Conservation (phyloP, 2,329 filamentous ascomycete genomes). For the Blumeriella jaapii region DNA sequence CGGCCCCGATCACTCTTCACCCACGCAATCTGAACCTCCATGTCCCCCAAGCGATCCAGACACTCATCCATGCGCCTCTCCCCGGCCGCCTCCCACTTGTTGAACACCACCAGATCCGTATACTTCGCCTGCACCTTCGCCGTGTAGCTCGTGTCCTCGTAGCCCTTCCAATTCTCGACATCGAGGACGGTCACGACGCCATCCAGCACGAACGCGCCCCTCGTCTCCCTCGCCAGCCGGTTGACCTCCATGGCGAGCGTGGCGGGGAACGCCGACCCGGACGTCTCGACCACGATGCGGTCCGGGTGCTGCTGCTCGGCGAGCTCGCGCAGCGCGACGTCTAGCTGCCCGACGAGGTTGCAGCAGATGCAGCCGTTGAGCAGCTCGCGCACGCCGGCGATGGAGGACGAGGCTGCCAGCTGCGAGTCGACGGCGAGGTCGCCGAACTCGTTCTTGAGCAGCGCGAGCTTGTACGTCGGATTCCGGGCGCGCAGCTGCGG, state of each 20-base stretch:
- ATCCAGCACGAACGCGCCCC: slow-evolving; percentile 49
- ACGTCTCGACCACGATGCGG: slow-evolving; percentile 89
- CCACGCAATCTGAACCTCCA: slow-evolving; percentile 57
- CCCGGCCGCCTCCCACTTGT: slow-evolving; percentile 58
- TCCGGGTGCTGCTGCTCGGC: slow-evolving; percentile 50
- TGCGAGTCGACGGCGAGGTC: slow-evolving; percentile 90
- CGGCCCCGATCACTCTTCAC: slow-evolving; percentile 75
- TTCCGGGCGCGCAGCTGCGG: slow-evolving; percentile 72
- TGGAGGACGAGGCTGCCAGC: slow-evolving; percentile 69
- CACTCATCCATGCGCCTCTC: slow-evolving; percentile 53
- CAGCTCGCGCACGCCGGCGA: slow-evolving; percentile 83
- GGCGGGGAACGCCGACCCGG: slow-evolving; percentile 50
- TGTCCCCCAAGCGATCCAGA: slow-evolving; percentile 53
- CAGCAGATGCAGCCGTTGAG: slow-evolving; percentile 98
- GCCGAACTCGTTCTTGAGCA: slow-evolving; percentile 97
- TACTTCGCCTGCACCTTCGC: slow-evolving; percentile 62
- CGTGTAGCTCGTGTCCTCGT: slow-evolving; percentile 59
- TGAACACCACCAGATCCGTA: slow-evolving; percentile 61
- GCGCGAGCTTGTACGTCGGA: slow-evolving; percentile 71
- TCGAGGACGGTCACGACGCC: slow-evolving; percentile 63
- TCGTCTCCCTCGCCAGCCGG: slow-evolving; percentile 42
- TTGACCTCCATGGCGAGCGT: slow-evolving; percentile 65
- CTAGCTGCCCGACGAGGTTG: slow-evolving; percentile 88
- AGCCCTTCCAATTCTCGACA: slow-evolving; percentile 66
- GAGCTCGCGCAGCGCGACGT: slow-evolving; percentile 67